phyloP scores from a whole-genome alignment of 2,329 filamentous ascomycete genomes.

The Calonectria pauciramosa region DNA sequence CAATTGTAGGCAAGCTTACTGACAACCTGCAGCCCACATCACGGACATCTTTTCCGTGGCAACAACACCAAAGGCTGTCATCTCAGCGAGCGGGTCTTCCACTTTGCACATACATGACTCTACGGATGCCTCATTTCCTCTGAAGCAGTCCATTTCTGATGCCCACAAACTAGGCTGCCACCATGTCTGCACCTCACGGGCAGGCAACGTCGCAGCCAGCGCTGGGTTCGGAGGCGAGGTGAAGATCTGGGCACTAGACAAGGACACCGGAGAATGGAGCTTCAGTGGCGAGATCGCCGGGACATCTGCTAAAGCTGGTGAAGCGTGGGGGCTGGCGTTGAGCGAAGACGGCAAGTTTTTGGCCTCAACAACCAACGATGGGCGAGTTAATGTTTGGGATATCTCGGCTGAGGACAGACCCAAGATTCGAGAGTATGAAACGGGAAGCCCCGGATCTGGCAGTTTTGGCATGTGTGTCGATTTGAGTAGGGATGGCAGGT shows the following conservation, averaged over 20 bases:
- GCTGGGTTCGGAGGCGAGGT: constrained; percentile 92
- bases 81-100: constrained; percentile 89
- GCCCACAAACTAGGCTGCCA: constrained; percentile 93
- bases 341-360: constrained; percentile 87
- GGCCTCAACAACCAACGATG: constrained; percentile 89
- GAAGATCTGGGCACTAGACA: constrained; percentile 80
- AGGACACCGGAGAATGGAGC: constrained; percentile 69
- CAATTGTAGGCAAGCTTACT: constrained; percentile 32
- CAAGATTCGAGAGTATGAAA: constrained; percentile 88
- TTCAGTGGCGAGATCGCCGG: constrained; percentile 56
- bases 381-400: constrained; percentile 92
- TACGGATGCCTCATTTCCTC: constrained; percentile 77
- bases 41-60: constrained; percentile 89
- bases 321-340: constrained; percentile 90
- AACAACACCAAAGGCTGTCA: constrained; percentile 77
- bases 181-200: constrained; percentile 80
- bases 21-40: constrained; percentile 74
- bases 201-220: constrained; percentile 82
- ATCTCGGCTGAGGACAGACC: constrained; percentile 66
- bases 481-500: constrained; percentile 81
- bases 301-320: constrained; percentile 70
- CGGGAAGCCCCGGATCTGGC: constrained; percentile 76
- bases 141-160: constrained; percentile 82
- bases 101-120: constrained; percentile 86
- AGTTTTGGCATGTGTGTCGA: constrained; percentile 93